Conservation (phyloP, 2,329 filamentous ascomycete genomes). For the Diaporthe destruens region DNA sequence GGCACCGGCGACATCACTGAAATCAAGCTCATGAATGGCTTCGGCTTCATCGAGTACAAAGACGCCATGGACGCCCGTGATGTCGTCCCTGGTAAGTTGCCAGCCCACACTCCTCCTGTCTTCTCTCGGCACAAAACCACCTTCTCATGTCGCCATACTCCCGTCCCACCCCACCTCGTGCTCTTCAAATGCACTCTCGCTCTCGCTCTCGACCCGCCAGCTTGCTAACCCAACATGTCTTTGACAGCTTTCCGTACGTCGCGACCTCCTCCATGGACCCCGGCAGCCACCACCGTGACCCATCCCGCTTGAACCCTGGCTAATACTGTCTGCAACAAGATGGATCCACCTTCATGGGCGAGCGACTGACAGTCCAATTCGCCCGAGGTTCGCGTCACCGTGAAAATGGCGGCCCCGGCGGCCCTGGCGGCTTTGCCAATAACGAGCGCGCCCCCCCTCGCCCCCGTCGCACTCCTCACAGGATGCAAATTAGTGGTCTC, state of each 20-base stretch:
- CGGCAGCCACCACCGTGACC: constrained; percentile 44
- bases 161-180: constrained; percentile 42
- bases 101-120: background rate
- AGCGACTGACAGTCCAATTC: constrained; percentile 97
- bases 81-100: constrained; percentile 89
- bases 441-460: constrained; percentile 74
- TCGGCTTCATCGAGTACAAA: constrained; percentile 99
- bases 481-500: constrained; percentile 98
- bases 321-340: constrained; percentile 69
- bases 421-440: constrained; percentile 57
- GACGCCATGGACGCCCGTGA: constrained; percentile 98
- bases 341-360: constrained; percentile 97
- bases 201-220: constrained; percentile 40
- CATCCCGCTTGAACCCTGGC: constrained; percentile 49
- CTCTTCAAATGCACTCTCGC: constrained; percentile 44
- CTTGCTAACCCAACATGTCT: constrained; percentile 47
- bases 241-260: constrained; percentile 72
- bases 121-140: constrained; percentile 38
- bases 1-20: constrained; percentile 98
- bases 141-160: constrained; percentile 39
- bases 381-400: constrained; percentile 83
- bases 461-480: constrained; percentile 92
- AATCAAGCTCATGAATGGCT: constrained; percentile 99
- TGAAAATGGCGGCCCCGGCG: constrained; percentile 49
- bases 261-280: constrained; percentile 51